phyloP scores from a whole-genome alignment of 495 filamentous ascomycete genomes.

The Xylaria grammica region DNA sequence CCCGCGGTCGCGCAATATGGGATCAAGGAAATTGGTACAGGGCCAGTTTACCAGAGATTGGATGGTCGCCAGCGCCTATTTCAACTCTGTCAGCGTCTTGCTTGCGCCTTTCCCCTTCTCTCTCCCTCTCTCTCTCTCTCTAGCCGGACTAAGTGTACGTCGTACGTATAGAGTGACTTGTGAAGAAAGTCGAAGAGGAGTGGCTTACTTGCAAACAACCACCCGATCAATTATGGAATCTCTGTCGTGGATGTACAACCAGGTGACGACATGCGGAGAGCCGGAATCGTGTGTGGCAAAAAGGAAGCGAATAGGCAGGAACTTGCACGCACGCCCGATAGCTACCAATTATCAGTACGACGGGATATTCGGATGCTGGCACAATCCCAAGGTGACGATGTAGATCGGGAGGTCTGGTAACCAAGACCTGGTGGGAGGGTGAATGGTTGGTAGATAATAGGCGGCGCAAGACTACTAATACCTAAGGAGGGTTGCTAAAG shows the following conservation, averaged over 20 bases:
- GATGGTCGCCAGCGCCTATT: constrained; percentile 1
- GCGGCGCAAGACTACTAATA: constrained; percentile 12
- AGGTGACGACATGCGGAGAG: constrained; percentile 10
- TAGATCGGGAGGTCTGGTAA: constrained; percentile 14
- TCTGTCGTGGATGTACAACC: not conserved
- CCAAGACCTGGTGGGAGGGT: constrained; percentile 18
- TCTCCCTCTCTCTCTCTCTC: not conserved
- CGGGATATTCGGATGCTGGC: constrained; percentile 14
- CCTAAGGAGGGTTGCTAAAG: not conserved
- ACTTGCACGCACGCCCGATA: constrained; percentile 2
- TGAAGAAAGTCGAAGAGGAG: not conserved
- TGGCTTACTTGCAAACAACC: constrained; percentile 1
- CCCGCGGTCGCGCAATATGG: not conserved
- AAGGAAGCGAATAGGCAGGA: not conserved
- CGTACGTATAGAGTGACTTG: not conserved
- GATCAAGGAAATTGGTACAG: not conserved
- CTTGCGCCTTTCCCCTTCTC: not conserved
- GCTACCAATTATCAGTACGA: constrained; percentile 8
- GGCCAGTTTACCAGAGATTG: not conserved
- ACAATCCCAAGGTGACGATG: constrained; percentile 15
- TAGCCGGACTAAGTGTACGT: not conserved
- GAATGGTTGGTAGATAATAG: not conserved
- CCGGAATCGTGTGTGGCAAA: not conserved
- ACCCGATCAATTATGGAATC: constrained; percentile 7
- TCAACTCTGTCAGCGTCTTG: constrained; percentile 8